Conservation (phyloP, 2,329 filamentous ascomycete species). For the Pseudohalonectria lignicola region DNA sequence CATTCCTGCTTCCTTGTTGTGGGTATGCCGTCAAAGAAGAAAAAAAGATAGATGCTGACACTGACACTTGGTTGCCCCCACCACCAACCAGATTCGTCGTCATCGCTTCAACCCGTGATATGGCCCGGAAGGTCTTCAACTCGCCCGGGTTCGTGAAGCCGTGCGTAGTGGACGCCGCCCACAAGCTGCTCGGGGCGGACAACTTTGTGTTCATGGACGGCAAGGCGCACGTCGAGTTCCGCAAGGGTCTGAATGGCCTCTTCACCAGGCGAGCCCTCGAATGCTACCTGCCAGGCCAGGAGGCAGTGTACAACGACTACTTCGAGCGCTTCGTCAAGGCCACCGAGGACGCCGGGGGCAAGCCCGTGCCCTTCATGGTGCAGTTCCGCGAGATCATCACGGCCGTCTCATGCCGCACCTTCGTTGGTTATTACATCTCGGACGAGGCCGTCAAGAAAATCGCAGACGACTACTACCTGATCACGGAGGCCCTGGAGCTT, state of each 20-base stretch:
- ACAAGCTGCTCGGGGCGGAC: constrained; percentile 81
- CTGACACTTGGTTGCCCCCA: too few relatives aligned
- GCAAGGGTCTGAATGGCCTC: constrained; percentile 87
- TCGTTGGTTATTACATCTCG: constrained; percentile 90
- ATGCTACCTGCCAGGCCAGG: constrained; percentile 80
- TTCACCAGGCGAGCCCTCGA: constrained; percentile 89
- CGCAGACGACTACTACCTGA: constrained; percentile 91
- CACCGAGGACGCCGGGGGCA: constrained; percentile 59
- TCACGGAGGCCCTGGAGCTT: constrained; percentile 88
- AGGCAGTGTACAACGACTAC: constrained; percentile 83
- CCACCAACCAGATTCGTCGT: constrained; percentile 97
- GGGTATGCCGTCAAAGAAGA: too few relatives aligned
- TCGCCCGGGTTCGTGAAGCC: constrained; percentile 87
- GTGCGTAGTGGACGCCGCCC: constrained; percentile 87
- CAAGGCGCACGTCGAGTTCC: constrained; percentile 89
- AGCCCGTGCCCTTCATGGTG: constrained; percentile 78
- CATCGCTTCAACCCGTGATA: constrained; percentile 87
- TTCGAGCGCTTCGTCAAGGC: constrained; percentile 69
- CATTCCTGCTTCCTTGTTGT: too few relatives aligned
- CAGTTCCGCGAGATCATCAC: constrained; percentile 92
- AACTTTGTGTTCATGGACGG: constrained; percentile 99
- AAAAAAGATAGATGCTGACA: too few relatives aligned
- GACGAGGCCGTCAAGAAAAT: constrained; percentile 89
- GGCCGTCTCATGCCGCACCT: constrained; percentile 90
- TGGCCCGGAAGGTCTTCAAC: constrained; percentile 95